Evolutionary conservation across 2,329 filamentous ascomycete genomes (phyloP), one percentile per base, ranked within the genome.

Genomic region (Alternaria infectoria): DNA sequence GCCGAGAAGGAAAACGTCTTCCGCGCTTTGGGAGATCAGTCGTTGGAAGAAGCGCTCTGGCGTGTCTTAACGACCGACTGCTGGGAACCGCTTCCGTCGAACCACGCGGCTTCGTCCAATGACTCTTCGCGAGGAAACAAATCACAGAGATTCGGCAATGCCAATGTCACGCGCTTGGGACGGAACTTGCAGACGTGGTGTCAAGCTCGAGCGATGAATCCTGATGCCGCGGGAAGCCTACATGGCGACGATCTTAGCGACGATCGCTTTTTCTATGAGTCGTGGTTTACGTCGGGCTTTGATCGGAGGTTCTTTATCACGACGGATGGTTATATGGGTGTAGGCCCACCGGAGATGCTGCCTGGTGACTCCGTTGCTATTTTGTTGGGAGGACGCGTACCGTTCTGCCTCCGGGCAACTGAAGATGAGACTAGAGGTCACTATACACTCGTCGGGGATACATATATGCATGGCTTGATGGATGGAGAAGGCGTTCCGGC

Each of bases 391-490:
- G 68, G 67, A 3, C 54, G 61, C 21, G 64, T 72, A 12, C 73
- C 68, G 0, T 68, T 72, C 43, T 51, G 67, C 17, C 44, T 70
- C 12, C 62, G 62, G 10, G 13, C 32, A 0, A 28, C 21, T 0
- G 13, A 7, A 17, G 44, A 40, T 12, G 43, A 21, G 7, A 1
- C 23, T 6, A 10, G 3, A 15, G 52, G 21, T 10, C 44, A 50
- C 15, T 50, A 61, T 12, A 57, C 3, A 5, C 54, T 71, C 2
- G 51, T 70, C 1, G 69, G 68, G 3, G 60, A 71, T 36, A 49
- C 57, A 0, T 71, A 71, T 43, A 54, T 70, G 3, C 66, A 73
- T 25, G 68, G 63, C 0, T 50, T 69, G 3, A 73, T 73, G 70
- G 62, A 71, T 28, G 68, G 68, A 15, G 67, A 70, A 45, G 69